A percentile compares a stretch with the other conserved stretches of the same genome.
Conservation (phyloP, 306 rosid genomes). For the Mimosa pudica region DNA sequence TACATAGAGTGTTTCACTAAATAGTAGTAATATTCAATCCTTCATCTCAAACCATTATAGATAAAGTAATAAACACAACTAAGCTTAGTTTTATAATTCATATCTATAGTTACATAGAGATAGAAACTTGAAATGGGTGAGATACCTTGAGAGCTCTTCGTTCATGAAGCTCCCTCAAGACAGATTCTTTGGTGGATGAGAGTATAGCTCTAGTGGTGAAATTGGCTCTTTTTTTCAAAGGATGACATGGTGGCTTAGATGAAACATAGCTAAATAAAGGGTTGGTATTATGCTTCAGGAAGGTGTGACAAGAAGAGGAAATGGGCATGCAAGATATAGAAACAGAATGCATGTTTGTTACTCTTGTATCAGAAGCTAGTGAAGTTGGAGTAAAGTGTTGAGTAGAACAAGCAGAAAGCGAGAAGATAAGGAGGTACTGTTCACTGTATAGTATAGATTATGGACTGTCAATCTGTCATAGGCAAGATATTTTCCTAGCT, state of each 20-base stretch:
- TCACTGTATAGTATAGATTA: neutral
- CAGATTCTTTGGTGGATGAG: slow-evolving; percentile 59
- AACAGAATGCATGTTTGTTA: slow-evolving; percentile 56
- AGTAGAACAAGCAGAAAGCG: slow-evolving; percentile 17
- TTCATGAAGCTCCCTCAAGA: slow-evolving; percentile 68
- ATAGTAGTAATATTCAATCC: neutral
- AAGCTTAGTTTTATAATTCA: neutral
- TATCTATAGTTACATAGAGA: neutral
- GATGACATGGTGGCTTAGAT: slow-evolving; percentile 45
- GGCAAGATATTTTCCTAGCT: slow-evolving; percentile 16
- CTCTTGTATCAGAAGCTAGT: slow-evolving; percentile 12
- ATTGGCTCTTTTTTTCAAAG: slow-evolving; percentile 51
- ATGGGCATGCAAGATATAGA: slow-evolving; percentile 54
- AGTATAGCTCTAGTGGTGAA: slow-evolving; percentile 57
- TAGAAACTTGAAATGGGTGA: neutral
- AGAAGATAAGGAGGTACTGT: slow-evolving; percentile 59
- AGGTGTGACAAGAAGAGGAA: slow-evolving; percentile 55
- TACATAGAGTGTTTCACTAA: neutral
- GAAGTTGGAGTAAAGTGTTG: slow-evolving; percentile 24
- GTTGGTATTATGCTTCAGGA: slow-evolving; percentile 51
- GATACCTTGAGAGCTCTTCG: slow-evolving; percentile 82
- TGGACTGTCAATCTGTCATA: neutral
- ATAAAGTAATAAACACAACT: neutral
- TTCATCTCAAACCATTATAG: neutral
- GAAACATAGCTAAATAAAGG: slow-evolving; percentile 46